Evolutionary conservation across 2,329 filamentous ascomycete species (phyloP).

Genomic region (Lachnellula subtilissima): DNA sequence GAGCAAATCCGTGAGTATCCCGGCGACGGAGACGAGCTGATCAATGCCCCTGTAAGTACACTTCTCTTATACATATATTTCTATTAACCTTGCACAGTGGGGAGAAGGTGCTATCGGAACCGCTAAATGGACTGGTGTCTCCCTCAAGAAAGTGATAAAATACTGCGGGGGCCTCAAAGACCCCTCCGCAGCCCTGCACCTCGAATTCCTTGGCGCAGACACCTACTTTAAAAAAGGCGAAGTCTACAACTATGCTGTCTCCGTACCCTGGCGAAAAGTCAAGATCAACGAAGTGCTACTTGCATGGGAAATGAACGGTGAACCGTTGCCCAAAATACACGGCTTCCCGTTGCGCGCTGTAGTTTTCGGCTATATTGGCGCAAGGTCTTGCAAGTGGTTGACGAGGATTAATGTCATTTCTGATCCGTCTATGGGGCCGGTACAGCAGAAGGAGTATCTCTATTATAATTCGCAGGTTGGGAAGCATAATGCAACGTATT

Average conservation of each 20-base stretch:
- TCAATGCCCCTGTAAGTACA: slow-evolving; percentile 30
- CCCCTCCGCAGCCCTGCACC: slow-evolving; percentile 46
- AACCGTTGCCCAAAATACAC: slow-evolving; percentile 58
- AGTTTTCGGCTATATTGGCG: slow-evolving; percentile 62
- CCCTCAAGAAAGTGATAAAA: slow-evolving; percentile 66
- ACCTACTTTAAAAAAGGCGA: slow-evolving; percentile 66
- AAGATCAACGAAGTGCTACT: slow-evolving; percentile 61
- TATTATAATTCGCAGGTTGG: slow-evolving; percentile 65
- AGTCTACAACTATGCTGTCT: slow-evolving; percentile 62
- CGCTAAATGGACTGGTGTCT: slow-evolving; percentile 57
- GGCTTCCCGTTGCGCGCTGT: slow-evolving; percentile 60
- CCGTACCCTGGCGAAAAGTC: slow-evolving; percentile 63
- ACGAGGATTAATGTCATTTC: slow-evolving; percentile 57
- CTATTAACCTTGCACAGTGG: slow-evolving; percentile 36
- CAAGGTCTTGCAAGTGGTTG: slow-evolving; percentile 66
- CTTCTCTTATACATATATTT: too few species aligned
- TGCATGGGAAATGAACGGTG: slow-evolving; percentile 64
- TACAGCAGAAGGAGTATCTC: slow-evolving; percentile 61
- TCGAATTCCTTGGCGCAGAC: slow-evolving; percentile 67
- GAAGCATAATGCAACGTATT: slow-evolving; percentile 56
- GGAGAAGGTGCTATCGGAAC: slow-evolving; percentile 65
- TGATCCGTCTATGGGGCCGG: slow-evolving; percentile 49
- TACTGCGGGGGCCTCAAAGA: slow-evolving; percentile 57
- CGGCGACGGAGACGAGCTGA: slow-evolving; percentile 61
- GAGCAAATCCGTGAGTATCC: slow-evolving; percentile 63